Evolutionary conservation across 345 rosid genomes (phyloP).

Genomic region (Anastatica hierochuntica): DNA sequence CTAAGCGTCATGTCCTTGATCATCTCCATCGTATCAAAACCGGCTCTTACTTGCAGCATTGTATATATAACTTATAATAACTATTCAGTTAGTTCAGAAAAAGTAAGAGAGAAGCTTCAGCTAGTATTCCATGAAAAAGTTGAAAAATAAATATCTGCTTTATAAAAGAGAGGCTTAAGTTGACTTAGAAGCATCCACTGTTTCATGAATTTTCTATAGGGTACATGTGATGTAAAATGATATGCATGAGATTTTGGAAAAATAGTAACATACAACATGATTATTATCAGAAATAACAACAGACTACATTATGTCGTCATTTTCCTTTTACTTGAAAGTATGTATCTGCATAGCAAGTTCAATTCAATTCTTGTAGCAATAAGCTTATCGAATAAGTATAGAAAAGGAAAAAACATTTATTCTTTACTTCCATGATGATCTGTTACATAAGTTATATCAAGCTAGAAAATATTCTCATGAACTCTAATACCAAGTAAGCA

Average conservation of each 20-base stretch:
- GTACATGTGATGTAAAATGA: too few species aligned
- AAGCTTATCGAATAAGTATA: background rate
- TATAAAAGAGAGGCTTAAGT: too few species aligned
- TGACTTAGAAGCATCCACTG: too few species aligned
- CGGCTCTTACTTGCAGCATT: slow-evolving; percentile 86
- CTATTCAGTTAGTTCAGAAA: too few species aligned
- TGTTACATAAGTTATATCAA: slow-evolving; percentile 71
- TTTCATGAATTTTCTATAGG: too few species aligned
- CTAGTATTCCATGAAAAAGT: too few species aligned
- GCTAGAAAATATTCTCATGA: slow-evolving; percentile 69
- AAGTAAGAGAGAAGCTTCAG: too few species aligned
- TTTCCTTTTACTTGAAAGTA: slow-evolving; percentile 75
- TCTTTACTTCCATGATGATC: slow-evolving; percentile 76
- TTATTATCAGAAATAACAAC: slow-evolving; percentile 50
- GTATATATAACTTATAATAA: slow-evolving; percentile 8
- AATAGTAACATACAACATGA: slow-evolving; percentile 62
- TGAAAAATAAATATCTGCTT: too few species aligned
- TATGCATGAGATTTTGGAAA: too few species aligned
- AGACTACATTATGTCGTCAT: slow-evolving; percentile 61
- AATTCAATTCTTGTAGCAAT: background rate
- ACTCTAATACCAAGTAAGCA: slow-evolving; percentile 46
- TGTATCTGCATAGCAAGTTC: slow-evolving; percentile 47
- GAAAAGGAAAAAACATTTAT: background rate
- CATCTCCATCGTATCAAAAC: slow-evolving; percentile 71
- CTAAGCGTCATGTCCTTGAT: slow-evolving; percentile 52